A percentile compares a stretch with the other conserved stretches of the same genome.
phyloP scores from a whole-genome alignment of 805 yeast genomes.

The Ogataea ramenticola region DNA sequence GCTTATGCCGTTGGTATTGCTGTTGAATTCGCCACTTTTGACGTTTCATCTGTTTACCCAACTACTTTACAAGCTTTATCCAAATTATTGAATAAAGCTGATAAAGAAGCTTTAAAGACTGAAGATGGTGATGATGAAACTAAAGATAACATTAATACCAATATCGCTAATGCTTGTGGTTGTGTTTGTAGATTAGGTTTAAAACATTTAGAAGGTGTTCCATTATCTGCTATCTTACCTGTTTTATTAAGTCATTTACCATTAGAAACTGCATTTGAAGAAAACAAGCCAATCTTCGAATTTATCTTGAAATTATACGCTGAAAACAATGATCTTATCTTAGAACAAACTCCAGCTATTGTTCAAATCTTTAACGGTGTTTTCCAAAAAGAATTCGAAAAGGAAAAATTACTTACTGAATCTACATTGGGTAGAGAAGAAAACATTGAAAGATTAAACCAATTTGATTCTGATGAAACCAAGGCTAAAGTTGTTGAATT shows the following conservation, averaged over 20 bases:
- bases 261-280: slow-evolving; percentile 81
- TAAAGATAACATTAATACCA: slow-evolving; percentile 71
- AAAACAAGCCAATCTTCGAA: slow-evolving; percentile 83
- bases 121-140: slow-evolving; percentile 71
- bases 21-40: slow-evolving; percentile 42
- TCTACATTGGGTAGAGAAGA: slow-evolving; percentile 84
- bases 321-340: slow-evolving; percentile 47
- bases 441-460: slow-evolving; percentile 68
- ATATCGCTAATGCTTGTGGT: slow-evolving; percentile 92
- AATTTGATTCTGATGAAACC: slow-evolving; percentile 65
- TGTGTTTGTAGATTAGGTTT: slow-evolving; percentile 91
- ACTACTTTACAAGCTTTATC: slow-evolving; percentile 61
- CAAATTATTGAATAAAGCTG: slow-evolving; percentile 71
- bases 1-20: slow-evolving; percentile 93
- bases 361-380: slow-evolving; percentile 63
- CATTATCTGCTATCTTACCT: slow-evolving; percentile 71
- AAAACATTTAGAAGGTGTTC: slow-evolving; percentile 64
- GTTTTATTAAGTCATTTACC: slow-evolving; percentile 74
- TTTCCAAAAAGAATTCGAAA: slow-evolving; percentile 69
- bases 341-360: slow-evolving; percentile 51
- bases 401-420: slow-evolving; percentile 59
- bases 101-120: slow-evolving; percentile 53
- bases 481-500: slow-evolving; percentile 59
- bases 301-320: slow-evolving; percentile 68
- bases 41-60: slow-evolving; percentile 57